phyloP scores from a whole-genome alignment of 31 red algal species.

The Odonthalia washingtoniensis region DNA sequence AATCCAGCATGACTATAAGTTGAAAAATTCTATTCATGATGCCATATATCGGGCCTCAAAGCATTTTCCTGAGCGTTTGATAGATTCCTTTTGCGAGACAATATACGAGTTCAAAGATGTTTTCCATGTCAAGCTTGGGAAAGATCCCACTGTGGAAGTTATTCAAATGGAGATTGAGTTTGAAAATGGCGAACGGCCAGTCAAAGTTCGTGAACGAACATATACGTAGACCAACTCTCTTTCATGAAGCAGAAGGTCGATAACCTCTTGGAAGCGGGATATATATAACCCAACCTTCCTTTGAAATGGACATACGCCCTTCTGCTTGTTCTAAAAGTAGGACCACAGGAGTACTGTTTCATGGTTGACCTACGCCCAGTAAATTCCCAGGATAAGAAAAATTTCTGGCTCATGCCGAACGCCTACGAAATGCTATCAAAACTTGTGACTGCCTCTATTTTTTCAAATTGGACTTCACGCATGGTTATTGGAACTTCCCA shows the following conservation, averaged over 20 bases:
- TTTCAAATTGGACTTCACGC: neutral
- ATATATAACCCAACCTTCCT: conserved; percentile 6
- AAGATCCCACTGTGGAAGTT: neutral
- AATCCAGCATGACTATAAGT: neutral
- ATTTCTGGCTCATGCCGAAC: conserved; percentile 49
- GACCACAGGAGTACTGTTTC: conserved; percentile 51
- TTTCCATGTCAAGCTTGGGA: conserved; percentile 7
- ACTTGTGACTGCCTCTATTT: neutral
- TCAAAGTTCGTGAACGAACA: conserved; percentile 12
- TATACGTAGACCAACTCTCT: conserved; percentile 44
- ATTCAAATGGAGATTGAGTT: conserved; percentile 18
- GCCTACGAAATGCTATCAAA: conserved; percentile 24
- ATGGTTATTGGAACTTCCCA: conserved; percentile 48
- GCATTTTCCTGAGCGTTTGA: neutral
- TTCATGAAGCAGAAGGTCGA: conserved; percentile 57
- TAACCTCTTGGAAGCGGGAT: conserved; percentile 39
- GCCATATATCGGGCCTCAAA: neutral
- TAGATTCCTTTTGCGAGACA: neutral
- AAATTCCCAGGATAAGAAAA: neutral
- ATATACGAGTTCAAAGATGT: neutral
- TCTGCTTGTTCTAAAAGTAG: conserved; percentile 49
- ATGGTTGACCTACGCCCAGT: conserved; percentile 42
- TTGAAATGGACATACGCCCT: conserved; percentile 60
- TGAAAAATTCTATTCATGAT: conserved; percentile 22
- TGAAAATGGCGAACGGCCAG: neutral